Base-by-base conservation (phyloP, 306 rosid species). In the Dalbergia cultrata region DNA sequence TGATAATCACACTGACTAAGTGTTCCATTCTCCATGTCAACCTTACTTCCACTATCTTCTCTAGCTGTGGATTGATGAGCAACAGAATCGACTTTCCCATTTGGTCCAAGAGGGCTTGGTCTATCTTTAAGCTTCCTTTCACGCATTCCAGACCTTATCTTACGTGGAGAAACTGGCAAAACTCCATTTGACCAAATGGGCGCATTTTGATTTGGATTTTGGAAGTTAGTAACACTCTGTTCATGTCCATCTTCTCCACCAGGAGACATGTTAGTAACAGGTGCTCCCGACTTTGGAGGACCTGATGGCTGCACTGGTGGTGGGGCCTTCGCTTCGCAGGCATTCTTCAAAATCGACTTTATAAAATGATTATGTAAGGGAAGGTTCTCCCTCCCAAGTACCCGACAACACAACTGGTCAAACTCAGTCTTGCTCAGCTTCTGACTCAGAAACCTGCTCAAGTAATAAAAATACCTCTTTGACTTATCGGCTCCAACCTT, bases 91-190 rank as follows among this genome's bases (percentile, higher is more conserved):
- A 85, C 87, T 89, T 92, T 93, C 84, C 97, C 98, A 87, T 93
- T 96, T 53, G 94, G 98, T 74, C 99, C 99, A 77, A 93, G 98
- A 45, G 94, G 97, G 82, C 99, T 96, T 67, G 94, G 97, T 75
- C 99, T 90, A 84, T 95, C 99, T 87, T 86, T 89, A 53, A 63
- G 87, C 93, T 87, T 96, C 75, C 97, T 87, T 16, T 92, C 98
- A 5, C 93, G 97, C 53, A 88, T 80, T 26, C 75, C 89, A 12
- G 94, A 82, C 81, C 98, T 80, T 37, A 88, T 86, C 90, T 92
- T 95, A 9, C 91, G 89, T 1, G 97, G 93, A 70, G 98, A 93
- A 19, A 54, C 76, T 0, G 93, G 90, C 82, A 93, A 77, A 85
- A 86, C 96, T 70, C 99, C 99, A 86, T 93, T 96, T 3, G 94